A percentile compares a stretch with the other conserved stretches of the same genome.
phyloP scores from a whole-genome alignment of 768 basidiomycete species.

The Floccularia luteovirens region DNA sequence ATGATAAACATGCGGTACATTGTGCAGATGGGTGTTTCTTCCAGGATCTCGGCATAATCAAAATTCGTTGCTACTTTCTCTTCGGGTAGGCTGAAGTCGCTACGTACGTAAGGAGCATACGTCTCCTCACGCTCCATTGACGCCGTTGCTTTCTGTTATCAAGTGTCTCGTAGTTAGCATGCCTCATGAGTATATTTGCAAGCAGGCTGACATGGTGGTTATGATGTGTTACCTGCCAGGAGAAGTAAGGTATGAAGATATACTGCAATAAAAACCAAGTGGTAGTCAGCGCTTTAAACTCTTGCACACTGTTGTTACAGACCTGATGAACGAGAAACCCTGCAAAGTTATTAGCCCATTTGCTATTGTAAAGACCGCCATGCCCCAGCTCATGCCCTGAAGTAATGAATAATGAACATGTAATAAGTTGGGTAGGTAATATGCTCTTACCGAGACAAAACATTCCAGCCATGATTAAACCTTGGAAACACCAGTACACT shows the following conservation, averaged over 20 bases:
- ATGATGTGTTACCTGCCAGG: slow-evolving; percentile 54
- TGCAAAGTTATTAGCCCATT: slow-evolving; percentile 30
- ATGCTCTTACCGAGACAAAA: slow-evolving; percentile 38
- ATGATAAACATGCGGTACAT: slow-evolving; percentile 5
- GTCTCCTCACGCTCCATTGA: slow-evolving; percentile 66
- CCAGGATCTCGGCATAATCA: slow-evolving; percentile 28
- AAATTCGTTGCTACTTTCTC: slow-evolving; percentile 15
- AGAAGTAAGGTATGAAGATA: slow-evolving; percentile 40
- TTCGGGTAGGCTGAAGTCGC: slow-evolving; percentile 22
- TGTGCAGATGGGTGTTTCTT: slow-evolving; percentile 27
- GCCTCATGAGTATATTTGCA: neutral
- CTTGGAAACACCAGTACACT: slow-evolving; percentile 43
- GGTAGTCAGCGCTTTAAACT: neutral
- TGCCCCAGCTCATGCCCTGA: slow-evolving; percentile 41
- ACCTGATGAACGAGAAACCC: slow-evolving; percentile 44
- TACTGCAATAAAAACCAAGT: slow-evolving; percentile 8
- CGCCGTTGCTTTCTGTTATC: slow-evolving; percentile 43
- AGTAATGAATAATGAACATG: neutral
- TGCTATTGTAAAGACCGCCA: slow-evolving; percentile 28
- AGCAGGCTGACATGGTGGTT: slow-evolving; percentile 37
- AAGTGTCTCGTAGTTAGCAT: neutral
- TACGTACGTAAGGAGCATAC: slow-evolving; percentile 35
- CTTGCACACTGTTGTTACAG: slow-evolving; percentile 5
- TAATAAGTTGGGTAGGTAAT: neutral
- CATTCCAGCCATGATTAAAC: slow-evolving; percentile 41